Evolutionary conservation across 768 basidiomycete genomes (phyloP).

Genomic region (Macrolepiota dolichaula): DNA sequence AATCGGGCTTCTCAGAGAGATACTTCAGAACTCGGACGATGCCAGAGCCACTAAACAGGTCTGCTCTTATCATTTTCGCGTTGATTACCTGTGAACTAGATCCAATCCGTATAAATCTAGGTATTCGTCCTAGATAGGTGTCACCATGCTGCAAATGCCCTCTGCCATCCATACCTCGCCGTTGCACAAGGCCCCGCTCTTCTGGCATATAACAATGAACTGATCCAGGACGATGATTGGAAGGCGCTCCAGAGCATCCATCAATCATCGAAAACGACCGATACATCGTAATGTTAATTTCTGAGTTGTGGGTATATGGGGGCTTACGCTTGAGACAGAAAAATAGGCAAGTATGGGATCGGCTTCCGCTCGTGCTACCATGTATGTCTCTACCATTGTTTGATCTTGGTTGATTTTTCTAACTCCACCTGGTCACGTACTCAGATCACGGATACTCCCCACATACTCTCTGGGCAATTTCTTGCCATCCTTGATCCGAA

Average conservation of each 20-base stretch:
- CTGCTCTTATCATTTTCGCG: background rate
- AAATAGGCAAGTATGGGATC: slow-evolving; percentile 52
- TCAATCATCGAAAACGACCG: slow-evolving; percentile 42
- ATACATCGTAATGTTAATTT: slow-evolving; percentile 43
- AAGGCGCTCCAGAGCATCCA: slow-evolving; percentile 37
- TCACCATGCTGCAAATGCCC: slow-evolving; percentile 19
- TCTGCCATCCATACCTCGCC: slow-evolving; percentile 26
- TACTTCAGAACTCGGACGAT: slow-evolving; percentile 50
- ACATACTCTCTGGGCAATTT: slow-evolving; percentile 38
- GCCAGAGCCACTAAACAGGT: slow-evolving; percentile 44
- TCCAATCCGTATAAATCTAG: slow-evolving; percentile 25
- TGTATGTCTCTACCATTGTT: slow-evolving; percentile 22
- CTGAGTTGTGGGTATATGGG: too few species aligned
- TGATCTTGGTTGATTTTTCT: too few species aligned
- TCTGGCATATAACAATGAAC: slow-evolving; percentile 42
- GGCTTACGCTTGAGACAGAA: slow-evolving; percentile 26
- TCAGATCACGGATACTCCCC: slow-evolving; percentile 47
- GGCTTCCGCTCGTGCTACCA: slow-evolving; percentile 52
- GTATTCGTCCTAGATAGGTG: slow-evolving; percentile 39
- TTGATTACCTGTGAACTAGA: background rate
- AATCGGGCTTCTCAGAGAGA: slow-evolving; percentile 39
- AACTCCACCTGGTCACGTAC: background rate
- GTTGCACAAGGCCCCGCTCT: slow-evolving; percentile 41
- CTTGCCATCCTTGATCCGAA: slow-evolving; percentile 45
- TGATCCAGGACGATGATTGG: slow-evolving; percentile 41